Evolutionary conservation across 2,329 filamentous ascomycete genomes (phyloP).

Genomic region (Sordariomycetes sp.): DNA sequence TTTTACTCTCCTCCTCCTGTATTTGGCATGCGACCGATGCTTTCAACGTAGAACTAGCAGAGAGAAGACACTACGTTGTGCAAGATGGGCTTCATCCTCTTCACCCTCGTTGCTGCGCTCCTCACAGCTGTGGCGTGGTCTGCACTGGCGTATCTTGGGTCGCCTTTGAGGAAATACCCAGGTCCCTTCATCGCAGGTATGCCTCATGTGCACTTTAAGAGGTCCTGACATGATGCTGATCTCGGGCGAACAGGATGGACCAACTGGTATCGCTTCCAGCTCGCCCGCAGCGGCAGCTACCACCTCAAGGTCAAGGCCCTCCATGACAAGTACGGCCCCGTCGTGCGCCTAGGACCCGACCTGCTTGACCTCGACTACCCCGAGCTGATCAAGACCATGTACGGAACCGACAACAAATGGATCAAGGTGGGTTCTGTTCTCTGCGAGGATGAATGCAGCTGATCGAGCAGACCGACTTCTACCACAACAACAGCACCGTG

Average conservation of each 20-base stretch:
- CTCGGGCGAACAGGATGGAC: constrained; percentile 1
- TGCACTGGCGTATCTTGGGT: not conserved
- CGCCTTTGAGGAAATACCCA: constrained; percentile 7
- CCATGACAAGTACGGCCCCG: constrained; percentile 18
- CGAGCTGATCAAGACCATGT: constrained; percentile 16
- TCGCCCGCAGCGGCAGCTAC: not conserved
- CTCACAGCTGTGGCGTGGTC: not conserved
- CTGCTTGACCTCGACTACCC: constrained; percentile 15
- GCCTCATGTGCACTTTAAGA: not conserved
- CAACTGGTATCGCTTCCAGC: not conserved
- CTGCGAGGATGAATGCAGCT: not conserved
- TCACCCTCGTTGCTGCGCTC: constrained; percentile 7
- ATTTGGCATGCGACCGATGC: no score
- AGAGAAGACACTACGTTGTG: no score
- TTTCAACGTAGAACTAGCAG: no score
- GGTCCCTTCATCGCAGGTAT: not conserved
- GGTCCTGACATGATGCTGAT: no score
- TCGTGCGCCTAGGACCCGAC: constrained; percentile 19
- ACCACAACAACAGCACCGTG: constrained; percentile 22
- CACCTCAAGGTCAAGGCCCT: constrained; percentile 10
- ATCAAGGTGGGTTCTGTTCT: constrained; percentile 6
- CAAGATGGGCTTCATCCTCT: constrained; percentile 11
- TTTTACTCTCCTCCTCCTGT: no score
- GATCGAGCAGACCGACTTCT: constrained; percentile 23
- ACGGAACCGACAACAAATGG: constrained; percentile 15